Evolutionary conservation across 495 filamentous ascomycete species (phyloP), one percentile per base, ranked within the genome.

Genomic region (Monascus purpureus): DNA sequence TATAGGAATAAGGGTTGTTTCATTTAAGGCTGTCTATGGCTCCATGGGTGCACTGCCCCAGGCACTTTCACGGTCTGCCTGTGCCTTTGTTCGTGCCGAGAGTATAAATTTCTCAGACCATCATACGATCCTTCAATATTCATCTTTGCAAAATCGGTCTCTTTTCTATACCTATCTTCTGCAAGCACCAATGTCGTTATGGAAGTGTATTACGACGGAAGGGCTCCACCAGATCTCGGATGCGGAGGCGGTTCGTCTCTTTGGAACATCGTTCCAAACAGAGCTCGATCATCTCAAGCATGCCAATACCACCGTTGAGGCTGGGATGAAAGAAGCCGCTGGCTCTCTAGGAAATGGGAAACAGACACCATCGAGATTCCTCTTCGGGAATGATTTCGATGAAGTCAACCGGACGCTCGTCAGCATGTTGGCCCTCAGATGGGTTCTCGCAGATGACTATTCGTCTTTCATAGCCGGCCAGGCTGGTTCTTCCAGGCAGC

Each of bases 381-480:
- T 58, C 3, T 58, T 36, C 12, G 41, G 39, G 1, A 1, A 37
- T 5, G 41, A 58, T 16, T 52, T 45, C 24, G 35, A 44, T 17
- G 55, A 60, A 33, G 42, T 57, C n/a, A 57, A 60, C 28, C 55
- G 55, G 13, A 60, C 55, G 1, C 39, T 60, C 4, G 36, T 49
- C 7, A 47, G 50, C 8, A 28, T 58, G 6, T 29, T 56, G 13
- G 34, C 52, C 1, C 19, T 56, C 32, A 55, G 52, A 43, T 60
- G 55, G 55, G 34, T 56, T 15, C 40, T 45, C 11, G 46, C 39
- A 16, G 41, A 33, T n/a, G 31, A 50, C 13, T 57, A 56, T 37
- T 38, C 42, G 12, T 28, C 29, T 4, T 46, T 60, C 14, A 45
- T 46, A 1, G 18, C 26, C 22, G 31, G 40, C 23, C 53, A 56